A percentile compares a stretch with the other conserved stretches of the same genome.
These are phyloP conservation scores for Salix caprea DNA, from an alignment of 345 rosid species.

Conservation along the genomic window DNA sequence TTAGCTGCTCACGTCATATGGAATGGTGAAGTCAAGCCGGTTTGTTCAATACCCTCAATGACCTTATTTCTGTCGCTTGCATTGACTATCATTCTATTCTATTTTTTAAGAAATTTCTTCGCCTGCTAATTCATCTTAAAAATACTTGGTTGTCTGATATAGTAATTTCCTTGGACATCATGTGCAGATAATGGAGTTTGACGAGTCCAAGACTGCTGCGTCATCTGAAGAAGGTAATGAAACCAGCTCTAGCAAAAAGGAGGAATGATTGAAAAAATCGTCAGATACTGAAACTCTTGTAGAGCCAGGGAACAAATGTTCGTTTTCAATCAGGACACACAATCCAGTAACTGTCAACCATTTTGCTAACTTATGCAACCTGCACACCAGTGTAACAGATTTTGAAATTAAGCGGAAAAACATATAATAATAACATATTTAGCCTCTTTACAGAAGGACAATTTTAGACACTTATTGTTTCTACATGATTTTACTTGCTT, in stretches of 20 bases:
- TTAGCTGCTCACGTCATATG: constrained; percentile 83
- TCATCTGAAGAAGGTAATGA: constrained; percentile 9
- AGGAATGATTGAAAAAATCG: constrained; percentile 3
- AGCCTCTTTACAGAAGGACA: not conserved
- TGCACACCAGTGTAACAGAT: constrained; percentile 32
- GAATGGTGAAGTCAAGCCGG: constrained; percentile 95
- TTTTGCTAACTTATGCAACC: constrained; percentile 30
- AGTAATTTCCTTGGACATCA: not conserved
- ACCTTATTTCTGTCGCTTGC: not conserved
- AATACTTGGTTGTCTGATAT: not conserved
- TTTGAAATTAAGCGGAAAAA: constrained; percentile 32
- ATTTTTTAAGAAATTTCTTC: not conserved
- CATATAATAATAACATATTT: not conserved
- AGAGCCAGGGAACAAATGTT: not conserved
- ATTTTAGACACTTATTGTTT: not conserved
- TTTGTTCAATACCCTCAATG: constrained; percentile 27
- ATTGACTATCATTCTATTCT: not conserved
- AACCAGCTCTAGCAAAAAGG: constrained; percentile 19
- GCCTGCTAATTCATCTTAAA: not conserved
- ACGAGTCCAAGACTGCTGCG: constrained; percentile 49
- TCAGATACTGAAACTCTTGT: not conserved
- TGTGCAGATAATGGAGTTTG: constrained; percentile 85
- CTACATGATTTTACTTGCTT: not conserved
- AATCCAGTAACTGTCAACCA: constrained; percentile 8
- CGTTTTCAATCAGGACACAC: constrained; percentile 9